A percentile compares a stretch with the other conserved stretches of the same genome.
Conservation (phyloP, 2,329 filamentous ascomycete species). For the Penicillium polonicum region DNA sequence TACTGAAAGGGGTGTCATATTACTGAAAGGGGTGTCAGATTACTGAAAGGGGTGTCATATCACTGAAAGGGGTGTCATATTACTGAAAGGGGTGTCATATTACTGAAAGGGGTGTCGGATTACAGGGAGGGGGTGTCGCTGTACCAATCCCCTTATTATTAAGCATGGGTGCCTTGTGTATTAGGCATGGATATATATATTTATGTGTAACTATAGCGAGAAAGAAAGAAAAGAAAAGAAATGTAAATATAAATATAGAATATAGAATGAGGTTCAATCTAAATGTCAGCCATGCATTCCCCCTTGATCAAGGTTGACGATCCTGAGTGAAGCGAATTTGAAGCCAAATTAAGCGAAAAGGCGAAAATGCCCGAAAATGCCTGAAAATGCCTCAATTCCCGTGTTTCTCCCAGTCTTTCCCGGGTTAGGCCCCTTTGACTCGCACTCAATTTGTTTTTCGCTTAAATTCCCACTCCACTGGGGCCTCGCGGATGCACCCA, state of each 20-base stretch:
- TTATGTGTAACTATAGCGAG: neutral
- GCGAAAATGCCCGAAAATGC: slow-evolving; percentile 3
- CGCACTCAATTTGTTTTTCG: slow-evolving; percentile 31
- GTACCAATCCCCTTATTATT: no score
- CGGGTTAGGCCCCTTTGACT: slow-evolving; percentile 34
- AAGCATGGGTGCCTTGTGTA: neutral
- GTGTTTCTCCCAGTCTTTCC: neutral
- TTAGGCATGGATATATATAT: neutral
- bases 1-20: no score
- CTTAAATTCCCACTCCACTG: slow-evolving; percentile 18
- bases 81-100: no score
- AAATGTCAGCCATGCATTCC: neutral
- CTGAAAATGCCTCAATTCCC: slow-evolving; percentile 3
- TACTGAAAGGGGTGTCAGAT: no score
- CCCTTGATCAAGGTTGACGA: slow-evolving; percentile 1
- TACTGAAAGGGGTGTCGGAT: no score
- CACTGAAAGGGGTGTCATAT: no score
- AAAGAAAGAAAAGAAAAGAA: neutral
- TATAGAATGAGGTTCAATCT: neutral
- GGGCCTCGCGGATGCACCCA: slow-evolving; percentile 36
- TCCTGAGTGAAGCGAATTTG: slow-evolving; percentile 13
- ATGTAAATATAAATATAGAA: no score
- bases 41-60: no score
- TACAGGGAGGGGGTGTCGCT: no score
- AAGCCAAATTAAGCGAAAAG: slow-evolving; percentile 11